These are phyloP conservation scores for Dichotomopilus funicola DNA, from an alignment of 2,329 filamentous ascomycete species.

Conservation along the genomic window DNA sequence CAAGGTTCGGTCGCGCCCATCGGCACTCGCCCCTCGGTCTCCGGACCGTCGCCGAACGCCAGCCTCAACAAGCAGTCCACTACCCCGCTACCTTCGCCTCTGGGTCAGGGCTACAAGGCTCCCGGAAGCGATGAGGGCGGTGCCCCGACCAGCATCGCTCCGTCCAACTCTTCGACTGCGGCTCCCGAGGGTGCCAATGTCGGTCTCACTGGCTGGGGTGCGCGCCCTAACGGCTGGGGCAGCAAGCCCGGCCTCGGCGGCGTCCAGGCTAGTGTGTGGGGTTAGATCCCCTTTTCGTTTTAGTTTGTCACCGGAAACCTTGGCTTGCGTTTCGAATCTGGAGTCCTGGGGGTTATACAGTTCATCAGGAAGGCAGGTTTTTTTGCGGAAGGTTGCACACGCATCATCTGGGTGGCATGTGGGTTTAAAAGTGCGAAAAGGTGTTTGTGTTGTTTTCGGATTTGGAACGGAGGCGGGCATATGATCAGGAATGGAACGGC, in stretches of 20 bases:
- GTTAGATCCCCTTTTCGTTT: slow-evolving; percentile 42
- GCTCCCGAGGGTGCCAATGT: slow-evolving; percentile 38
- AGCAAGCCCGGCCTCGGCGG: slow-evolving; percentile 67
- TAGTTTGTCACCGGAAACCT: background rate
- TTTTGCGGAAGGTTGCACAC: slow-evolving; percentile 1
- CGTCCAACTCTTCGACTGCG: slow-evolving; percentile 45
- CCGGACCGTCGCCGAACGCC: slow-evolving; percentile 48
- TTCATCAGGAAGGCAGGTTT: slow-evolving; percentile 1
- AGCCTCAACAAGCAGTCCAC: slow-evolving; percentile 74
- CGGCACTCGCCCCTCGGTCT: slow-evolving; percentile 69
- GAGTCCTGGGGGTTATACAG: background rate
- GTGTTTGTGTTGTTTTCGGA: slow-evolving; percentile 5
- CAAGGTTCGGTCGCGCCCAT: slow-evolving; percentile 77
- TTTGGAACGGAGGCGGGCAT: slow-evolving; percentile 4
- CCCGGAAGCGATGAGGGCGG: slow-evolving; percentile 43
- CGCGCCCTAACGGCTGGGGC: slow-evolving; percentile 77
- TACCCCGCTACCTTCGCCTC: slow-evolving; percentile 84
- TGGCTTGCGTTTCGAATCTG: slow-evolving; percentile 3
- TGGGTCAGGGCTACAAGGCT: slow-evolving; percentile 64
- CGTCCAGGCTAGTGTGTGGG: slow-evolving; percentile 91
- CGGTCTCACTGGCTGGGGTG: slow-evolving; percentile 61
- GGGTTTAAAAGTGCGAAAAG: slow-evolving; percentile 6
- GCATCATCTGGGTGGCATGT: slow-evolving; percentile 2
- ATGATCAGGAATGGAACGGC: background rate
- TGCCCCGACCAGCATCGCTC: slow-evolving; percentile 27